Percentiles rank a stretch among this genome's conserved stretches.
These are phyloP conservation scores for Dacryopinax spathularia DNA, from an alignment of 768 basidiomycete genomes.

Conservation along the genomic window DNA sequence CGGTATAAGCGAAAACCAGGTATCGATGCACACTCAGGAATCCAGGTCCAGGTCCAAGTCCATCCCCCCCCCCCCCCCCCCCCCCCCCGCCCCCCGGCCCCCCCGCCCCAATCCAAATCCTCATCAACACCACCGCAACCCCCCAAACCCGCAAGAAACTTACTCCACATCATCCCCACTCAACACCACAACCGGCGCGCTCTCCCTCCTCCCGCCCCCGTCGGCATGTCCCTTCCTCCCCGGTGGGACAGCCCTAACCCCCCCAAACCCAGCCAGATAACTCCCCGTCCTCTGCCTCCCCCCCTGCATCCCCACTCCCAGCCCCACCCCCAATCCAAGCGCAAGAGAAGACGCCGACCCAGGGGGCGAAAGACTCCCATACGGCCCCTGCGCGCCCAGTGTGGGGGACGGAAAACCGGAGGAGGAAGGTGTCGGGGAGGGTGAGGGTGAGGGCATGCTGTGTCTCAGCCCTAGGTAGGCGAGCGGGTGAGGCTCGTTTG, in stretches of 20 bases:
- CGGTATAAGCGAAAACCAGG: too few relatives aligned
- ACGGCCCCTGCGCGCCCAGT: too few relatives aligned
- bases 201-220: background rate
- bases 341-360: background rate
- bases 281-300: background rate
- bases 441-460: background rate
- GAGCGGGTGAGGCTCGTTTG: background rate
- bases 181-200: background rate
- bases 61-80: too few relatives aligned
- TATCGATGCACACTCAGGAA: too few relatives aligned
- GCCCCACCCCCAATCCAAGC: background rate
- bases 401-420: background rate
- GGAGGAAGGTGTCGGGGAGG: background rate
- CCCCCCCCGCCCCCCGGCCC: too few relatives aligned
- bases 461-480: background rate
- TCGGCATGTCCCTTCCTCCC: too few relatives aligned
- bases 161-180: background rate
- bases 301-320: too few relatives aligned
- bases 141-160: too few relatives aligned
- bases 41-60: too few relatives aligned
- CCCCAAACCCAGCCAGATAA: background rate
- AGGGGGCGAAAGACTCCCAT: background rate
- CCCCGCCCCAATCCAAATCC: too few relatives aligned
- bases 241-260: background rate
- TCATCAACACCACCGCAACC: too few relatives aligned